Conservation (phyloP, 225 moss, liverwort and hornwort genomes). For the Pseudoscleropodium purum region DNA sequence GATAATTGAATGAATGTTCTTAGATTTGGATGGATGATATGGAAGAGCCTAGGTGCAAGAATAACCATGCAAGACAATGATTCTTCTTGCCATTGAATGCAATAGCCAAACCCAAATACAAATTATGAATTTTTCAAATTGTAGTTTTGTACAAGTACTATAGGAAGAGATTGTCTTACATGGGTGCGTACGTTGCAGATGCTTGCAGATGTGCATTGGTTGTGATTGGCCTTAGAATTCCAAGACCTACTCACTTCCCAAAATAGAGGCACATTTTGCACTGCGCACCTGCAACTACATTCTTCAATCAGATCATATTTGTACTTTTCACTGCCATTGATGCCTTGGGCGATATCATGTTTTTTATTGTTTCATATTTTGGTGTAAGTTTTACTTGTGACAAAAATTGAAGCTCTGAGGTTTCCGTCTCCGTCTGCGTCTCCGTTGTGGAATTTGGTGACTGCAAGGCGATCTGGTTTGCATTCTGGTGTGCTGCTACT, state of each 20-base stretch:
- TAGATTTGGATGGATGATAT: no score
- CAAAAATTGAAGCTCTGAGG: background rate
- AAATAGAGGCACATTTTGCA: background rate
- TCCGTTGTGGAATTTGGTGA: background rate
- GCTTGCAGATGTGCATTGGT: background rate
- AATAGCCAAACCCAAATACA: background rate
- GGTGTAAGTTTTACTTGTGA: background rate
- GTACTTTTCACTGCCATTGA: background rate
- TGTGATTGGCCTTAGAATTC: background rate
- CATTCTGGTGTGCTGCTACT: background rate
- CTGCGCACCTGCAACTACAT: background rate
- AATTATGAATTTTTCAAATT: background rate
- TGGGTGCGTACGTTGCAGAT: accelerated
- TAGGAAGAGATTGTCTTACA: background rate
- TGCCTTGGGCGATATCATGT: background rate
- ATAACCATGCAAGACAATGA: background rate
- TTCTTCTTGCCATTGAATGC: background rate
- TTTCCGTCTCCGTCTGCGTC: background rate
- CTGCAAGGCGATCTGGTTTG: background rate
- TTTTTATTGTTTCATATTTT: background rate
- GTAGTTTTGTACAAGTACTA: background rate
- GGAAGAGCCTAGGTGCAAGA: accelerated
- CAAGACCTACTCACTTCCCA: background rate
- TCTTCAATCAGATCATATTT: background rate
- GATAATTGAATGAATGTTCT: background rate